A percentile compares a stretch with the other conserved stretches of the same genome.
Evolutionary conservation across 129 eudicot species (phyloP).

Genomic region (Flaveria sonorensis): DNA sequence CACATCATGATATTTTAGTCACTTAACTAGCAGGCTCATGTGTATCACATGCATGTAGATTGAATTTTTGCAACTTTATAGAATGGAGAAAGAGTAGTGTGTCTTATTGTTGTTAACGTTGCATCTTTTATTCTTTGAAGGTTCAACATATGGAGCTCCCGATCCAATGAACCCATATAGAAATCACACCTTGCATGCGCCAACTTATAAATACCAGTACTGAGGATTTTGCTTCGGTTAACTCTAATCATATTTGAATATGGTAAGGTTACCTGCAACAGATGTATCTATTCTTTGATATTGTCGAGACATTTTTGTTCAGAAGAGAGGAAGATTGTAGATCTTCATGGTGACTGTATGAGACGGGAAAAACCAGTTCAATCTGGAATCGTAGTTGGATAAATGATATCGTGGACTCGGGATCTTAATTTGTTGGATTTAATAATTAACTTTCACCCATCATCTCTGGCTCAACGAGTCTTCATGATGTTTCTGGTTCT

Average conservation of each 20-base stretch:
- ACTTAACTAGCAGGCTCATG: neutral
- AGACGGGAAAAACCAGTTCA: no score
- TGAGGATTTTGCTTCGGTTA: slow-evolving; percentile 9
- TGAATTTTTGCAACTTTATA: neutral
- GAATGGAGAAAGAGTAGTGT: neutral
- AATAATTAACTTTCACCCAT: no score
- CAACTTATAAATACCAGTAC: slow-evolving; percentile 23
- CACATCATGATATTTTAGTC: neutral
- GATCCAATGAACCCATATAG: slow-evolving; percentile 33
- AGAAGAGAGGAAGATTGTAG: slow-evolving; percentile 13
- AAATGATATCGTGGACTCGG: no score
- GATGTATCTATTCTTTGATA: slow-evolving; percentile 21
- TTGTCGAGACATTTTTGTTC: slow-evolving; percentile 10
- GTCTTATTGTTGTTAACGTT: slow-evolving; percentile 4
- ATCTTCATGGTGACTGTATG: no score
- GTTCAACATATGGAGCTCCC: slow-evolving; percentile 35
- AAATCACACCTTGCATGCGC: slow-evolving; percentile 18
- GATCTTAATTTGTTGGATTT: no score
- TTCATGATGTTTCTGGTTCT: no score
- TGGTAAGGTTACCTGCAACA: neutral
- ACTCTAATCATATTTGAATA: slow-evolving; percentile 1
- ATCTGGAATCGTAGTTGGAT: no score
- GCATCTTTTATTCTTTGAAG: slow-evolving; percentile 30
- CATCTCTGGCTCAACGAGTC: no score
- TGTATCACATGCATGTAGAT: neutral